Evolutionary conservation across 2,329 filamentous ascomycete species (phyloP).

Genomic region (Clonostachys sp.): DNA sequence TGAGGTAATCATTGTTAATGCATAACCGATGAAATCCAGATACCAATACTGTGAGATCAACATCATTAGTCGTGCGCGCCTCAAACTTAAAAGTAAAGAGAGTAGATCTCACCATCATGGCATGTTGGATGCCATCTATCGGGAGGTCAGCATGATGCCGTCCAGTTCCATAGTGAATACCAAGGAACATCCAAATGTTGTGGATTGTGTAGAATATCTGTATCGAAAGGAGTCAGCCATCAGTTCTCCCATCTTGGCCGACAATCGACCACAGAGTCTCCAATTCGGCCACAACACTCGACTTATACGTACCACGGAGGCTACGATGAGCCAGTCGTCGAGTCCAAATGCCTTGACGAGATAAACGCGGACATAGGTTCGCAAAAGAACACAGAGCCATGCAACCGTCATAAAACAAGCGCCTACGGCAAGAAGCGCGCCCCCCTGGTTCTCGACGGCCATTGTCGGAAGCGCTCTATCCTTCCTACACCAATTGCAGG

Average conservation of each 20-base stretch:
- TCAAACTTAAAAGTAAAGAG: neutral
- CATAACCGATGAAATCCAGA: conserved; percentile 30
- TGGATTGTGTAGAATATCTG: conserved; percentile 28
- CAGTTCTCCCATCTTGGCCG: neutral
- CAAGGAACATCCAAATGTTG: conserved; percentile 21
- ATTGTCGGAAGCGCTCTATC: conserved; percentile 4
- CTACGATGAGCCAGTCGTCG: conserved; percentile 31
- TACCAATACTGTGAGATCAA: conserved; percentile 21
- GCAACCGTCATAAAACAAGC: conserved; percentile 17
- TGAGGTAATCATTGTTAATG: conserved; percentile 24
- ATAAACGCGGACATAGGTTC: conserved; percentile 23
- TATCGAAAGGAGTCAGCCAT: neutral
- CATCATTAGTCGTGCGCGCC: too few species aligned
- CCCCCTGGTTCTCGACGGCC: conserved; percentile 21
- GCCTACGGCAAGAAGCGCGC: conserved; percentile 22
- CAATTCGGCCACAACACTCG: neutral
- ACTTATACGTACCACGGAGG: conserved; percentile 19
- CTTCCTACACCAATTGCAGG: too few species aligned
- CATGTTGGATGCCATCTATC: conserved; percentile 13
- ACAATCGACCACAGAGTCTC: too few species aligned
- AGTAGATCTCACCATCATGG: conserved; percentile 23
- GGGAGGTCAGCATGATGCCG: conserved; percentile 24
- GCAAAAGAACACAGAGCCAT: conserved; percentile 16
- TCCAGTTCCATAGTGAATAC: conserved; percentile 33
- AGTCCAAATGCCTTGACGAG: conserved; percentile 30